A percentile compares a stretch with the other conserved stretches of the same genome.
Evolutionary conservation across 169 alveolate species (phyloP).

Genomic region (Eimeria necatrix): DNA sequence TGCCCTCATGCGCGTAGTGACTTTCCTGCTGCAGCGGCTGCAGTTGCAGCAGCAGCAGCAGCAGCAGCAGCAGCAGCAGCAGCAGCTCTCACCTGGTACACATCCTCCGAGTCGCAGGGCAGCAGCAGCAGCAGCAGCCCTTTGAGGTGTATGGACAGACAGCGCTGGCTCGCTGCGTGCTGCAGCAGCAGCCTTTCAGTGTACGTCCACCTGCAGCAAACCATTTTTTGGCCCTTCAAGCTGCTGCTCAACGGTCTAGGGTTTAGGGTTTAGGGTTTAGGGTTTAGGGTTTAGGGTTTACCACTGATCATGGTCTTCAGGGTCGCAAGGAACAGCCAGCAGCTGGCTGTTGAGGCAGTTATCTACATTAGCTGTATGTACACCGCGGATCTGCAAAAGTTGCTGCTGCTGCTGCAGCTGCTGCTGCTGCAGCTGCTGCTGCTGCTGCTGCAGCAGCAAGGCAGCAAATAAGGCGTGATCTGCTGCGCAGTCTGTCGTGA

Average conservation of each 20-base stretch:
- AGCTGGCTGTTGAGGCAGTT: neutral
- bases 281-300: neutral
- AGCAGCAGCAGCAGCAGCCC: constrained; percentile 2
- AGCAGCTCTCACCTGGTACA: neutral
- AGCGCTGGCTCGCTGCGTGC: constrained; percentile 18
- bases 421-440: constrained; percentile 35
- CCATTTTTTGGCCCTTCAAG: neutral
- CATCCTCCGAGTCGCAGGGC: constrained; percentile 5
- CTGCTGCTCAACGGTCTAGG: constrained; percentile 15
- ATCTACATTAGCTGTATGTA: neutral
- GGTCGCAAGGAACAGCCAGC: neutral
- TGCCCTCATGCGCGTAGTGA: too few species aligned
- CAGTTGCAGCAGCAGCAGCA: neutral
- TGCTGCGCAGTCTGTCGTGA: neutral
- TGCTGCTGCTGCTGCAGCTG: neutral
- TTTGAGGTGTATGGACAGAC: constrained; percentile 2
- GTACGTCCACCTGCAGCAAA: constrained; percentile 20
- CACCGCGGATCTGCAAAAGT: neutral
- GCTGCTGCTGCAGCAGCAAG: constrained; percentile 13
- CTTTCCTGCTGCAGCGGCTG: neutral
- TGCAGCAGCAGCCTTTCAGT: constrained; percentile 10
- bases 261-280: neutral
- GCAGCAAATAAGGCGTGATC: neutral
- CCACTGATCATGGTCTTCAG: neutral
- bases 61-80: constrained; percentile 21